Evolutionary conservation across 768 basidiomycete species (phyloP), one percentile per base, ranked within the genome.

Genomic region (Kwoniella sp.): DNA sequence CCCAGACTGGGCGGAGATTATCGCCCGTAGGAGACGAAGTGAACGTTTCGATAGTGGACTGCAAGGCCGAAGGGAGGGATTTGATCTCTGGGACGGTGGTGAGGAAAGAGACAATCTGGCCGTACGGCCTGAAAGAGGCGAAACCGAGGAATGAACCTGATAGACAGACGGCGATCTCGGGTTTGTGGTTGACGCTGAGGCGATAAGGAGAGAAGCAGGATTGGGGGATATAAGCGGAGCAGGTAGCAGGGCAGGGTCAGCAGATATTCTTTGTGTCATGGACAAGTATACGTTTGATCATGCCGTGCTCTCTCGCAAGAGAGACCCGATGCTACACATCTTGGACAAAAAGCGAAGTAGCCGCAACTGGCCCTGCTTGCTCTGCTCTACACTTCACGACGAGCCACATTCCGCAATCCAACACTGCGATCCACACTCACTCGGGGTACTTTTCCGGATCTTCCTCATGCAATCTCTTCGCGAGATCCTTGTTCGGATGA

Each of bases 41-140:
- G 78, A 92, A 92, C 3, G 79, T 74, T 20, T 84, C 67, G 26
- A 84, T 75, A 58, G 88, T 86, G 4, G 38, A 54, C 47, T 48
- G 3, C 84, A 68, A 1, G 79, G 69, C 47, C 0, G 88, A 86
- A 59, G 95, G 86, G 25, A 95, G 85, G 0, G 85, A 82, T 4
- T 85, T 81, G 63, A 97, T 84, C 75, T 97, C 94, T 31, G 91
- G 89, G 0, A 89, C 88, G 41, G 78, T 74, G 23, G 76, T 71
- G 64, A 98, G 84, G 81, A 86, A 85, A 8, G 80, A 74, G 15
- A 86, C 86, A 76, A 97, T 92, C 63, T 85, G 81, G 2, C 83
- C 68, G 4, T 91, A 85, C 2, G 93, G 93, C 23, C 89, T 86
- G 83, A 98, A 97, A 22, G 93, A 93, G 74, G 93, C 96, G 72